phyloP scores from a whole-genome alignment of 768 basidiomycete genomes.

The Russula olivacea region DNA sequence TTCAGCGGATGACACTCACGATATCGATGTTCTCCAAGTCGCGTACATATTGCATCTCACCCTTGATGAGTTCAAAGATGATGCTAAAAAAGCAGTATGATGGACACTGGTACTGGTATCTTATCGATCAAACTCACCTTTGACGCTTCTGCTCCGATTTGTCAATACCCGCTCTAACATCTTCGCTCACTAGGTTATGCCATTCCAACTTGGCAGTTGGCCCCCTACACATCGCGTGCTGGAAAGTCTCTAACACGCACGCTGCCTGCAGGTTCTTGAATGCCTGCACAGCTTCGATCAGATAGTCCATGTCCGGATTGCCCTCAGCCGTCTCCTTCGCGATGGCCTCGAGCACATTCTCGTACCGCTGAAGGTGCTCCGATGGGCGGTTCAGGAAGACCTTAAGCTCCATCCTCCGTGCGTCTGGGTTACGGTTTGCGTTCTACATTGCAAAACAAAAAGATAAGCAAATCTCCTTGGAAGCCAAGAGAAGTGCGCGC shows the following conservation, averaged over 20 bases:
- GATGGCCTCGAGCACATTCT: slow-evolving; percentile 79
- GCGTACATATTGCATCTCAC: slow-evolving; percentile 92
- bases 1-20: slow-evolving; percentile 37
- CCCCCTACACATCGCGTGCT: slow-evolving; percentile 81
- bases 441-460: slow-evolving; percentile 20
- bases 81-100: slow-evolving; percentile 43
- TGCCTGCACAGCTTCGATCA: slow-evolving; percentile 76
- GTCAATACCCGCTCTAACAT: slow-evolving; percentile 51
- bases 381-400: slow-evolving; percentile 73
- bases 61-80: slow-evolving; percentile 92
- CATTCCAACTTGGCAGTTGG: slow-evolving; percentile 80
- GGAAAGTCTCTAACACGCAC: slow-evolving; percentile 84
- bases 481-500: slow-evolving; percentile 10
- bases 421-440: slow-evolving; percentile 50
- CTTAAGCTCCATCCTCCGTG: slow-evolving; percentile 63
- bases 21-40: slow-evolving; percentile 82
- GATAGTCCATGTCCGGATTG: slow-evolving; percentile 77
- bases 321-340: slow-evolving; percentile 73
- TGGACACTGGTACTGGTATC: not conserved
- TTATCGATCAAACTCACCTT: slow-evolving; percentile 46
- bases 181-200: slow-evolving; percentile 77
- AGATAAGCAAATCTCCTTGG: not conserved
- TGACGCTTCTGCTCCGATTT: slow-evolving; percentile 82
- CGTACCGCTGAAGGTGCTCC: slow-evolving; percentile 80
- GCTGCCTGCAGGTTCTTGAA: slow-evolving; percentile 78